A percentile compares a stretch with the other conserved stretches of the same genome.
phyloP scores from a whole-genome alignment of 73 alveolate species.

The Chromera velia region DNA sequence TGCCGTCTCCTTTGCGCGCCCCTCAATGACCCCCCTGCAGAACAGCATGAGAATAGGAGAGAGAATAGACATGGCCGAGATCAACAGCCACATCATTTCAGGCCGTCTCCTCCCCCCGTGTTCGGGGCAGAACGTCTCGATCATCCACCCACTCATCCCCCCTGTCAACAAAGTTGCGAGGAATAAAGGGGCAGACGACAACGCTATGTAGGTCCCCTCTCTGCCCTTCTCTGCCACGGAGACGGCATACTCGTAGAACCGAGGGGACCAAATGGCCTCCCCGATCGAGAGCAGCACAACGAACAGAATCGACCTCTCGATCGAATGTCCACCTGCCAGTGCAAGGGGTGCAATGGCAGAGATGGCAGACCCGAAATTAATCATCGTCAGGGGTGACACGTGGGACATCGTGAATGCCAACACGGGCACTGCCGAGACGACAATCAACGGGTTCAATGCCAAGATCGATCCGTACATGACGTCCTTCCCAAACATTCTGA shows the following conservation, averaged over 20 bases:
- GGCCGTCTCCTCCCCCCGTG: too few species aligned
- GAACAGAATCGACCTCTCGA: neutral
- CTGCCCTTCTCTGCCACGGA: neutral
- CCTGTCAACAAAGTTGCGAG: too few species aligned
- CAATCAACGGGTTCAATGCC: neutral
- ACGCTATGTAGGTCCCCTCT: too few species aligned
- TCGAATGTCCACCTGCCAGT: neutral
- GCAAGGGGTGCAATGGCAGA: neutral
- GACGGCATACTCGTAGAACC: constrained; percentile 17
- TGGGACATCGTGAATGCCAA: neutral
- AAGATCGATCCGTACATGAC: neutral
- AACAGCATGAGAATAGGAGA: too few species aligned
- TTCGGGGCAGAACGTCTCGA: too few species aligned
- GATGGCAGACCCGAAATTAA: neutral
- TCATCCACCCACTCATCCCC: too few species aligned
- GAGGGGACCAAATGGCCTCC: constrained; percentile 17
- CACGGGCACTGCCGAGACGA: neutral
- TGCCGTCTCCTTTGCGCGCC: too few species aligned
- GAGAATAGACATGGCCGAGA: too few species aligned
- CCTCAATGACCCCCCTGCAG: too few species aligned
- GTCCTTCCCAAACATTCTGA: neutral
- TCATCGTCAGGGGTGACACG: neutral
- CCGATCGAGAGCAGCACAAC: constrained; percentile 10
- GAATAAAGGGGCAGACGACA: too few species aligned
- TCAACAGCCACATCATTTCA: too few species aligned